Conservation (phyloP, 2,329 filamentous ascomycete species). For the Neophaeococcomyces mojaviensis region DNA sequence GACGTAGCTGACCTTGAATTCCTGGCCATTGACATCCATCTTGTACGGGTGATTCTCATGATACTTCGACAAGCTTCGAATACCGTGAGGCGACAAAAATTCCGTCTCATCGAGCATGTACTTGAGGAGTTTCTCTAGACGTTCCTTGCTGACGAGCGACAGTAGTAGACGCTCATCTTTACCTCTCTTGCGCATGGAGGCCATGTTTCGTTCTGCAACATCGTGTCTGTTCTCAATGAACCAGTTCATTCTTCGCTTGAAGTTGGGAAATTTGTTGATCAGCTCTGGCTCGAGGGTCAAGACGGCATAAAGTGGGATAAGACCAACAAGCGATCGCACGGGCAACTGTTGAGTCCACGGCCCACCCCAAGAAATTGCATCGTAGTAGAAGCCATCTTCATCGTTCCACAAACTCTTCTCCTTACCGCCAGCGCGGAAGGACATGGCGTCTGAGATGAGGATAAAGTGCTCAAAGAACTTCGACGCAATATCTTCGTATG, state of each 20-base stretch:
- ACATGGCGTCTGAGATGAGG: slow-evolving; percentile 96
- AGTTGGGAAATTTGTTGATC: slow-evolving; percentile 81
- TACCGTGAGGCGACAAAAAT: slow-evolving; percentile 83
- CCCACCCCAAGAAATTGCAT: slow-evolving; percentile 92
- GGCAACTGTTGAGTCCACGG: slow-evolving; percentile 90
- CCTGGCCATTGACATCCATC: slow-evolving; percentile 92
- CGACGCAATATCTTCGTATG: slow-evolving; percentile 90
- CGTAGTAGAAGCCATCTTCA: slow-evolving; percentile 92
- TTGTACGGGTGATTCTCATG: slow-evolving; percentile 85
- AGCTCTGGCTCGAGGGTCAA: slow-evolving; percentile 89
- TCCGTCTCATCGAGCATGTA: slow-evolving; percentile 92
- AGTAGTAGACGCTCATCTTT: slow-evolving; percentile 83
- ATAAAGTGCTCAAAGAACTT: slow-evolving; percentile 99
- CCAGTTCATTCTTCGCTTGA: slow-evolving; percentile 91
- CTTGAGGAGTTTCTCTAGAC: slow-evolving; percentile 79
- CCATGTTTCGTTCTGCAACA: slow-evolving; percentile 86
- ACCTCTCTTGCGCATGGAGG: slow-evolving; percentile 81
- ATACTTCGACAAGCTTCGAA: slow-evolving; percentile 83
- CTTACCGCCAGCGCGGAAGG: slow-evolving; percentile 62
- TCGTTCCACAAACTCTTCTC: slow-evolving; percentile 93
- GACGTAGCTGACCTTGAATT: slow-evolving; percentile 80
- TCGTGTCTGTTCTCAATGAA: slow-evolving; percentile 84
- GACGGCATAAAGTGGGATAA: slow-evolving; percentile 89
- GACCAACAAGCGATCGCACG: slow-evolving; percentile 81
- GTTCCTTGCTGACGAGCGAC: slow-evolving; percentile 84